These are phyloP conservation scores for Phylloporus arenicola DNA, from an alignment of 768 basidiomycete species.

Conservation along the genomic window DNA sequence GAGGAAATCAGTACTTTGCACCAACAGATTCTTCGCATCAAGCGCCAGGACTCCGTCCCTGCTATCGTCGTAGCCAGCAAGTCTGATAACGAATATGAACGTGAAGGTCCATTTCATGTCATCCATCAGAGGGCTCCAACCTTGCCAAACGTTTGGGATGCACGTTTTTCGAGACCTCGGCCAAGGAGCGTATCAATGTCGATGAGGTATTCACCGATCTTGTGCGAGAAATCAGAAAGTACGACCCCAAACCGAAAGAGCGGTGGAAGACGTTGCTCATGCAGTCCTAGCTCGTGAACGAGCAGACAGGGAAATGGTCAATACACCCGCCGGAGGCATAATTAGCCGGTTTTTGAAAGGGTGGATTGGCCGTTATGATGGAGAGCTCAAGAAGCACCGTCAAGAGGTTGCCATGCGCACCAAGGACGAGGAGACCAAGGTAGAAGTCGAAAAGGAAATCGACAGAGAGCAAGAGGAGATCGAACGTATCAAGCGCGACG, in stretches of 20 bases:
- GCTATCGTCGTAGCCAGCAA: conserved; percentile 97
- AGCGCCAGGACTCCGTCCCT: conserved; percentile 93
- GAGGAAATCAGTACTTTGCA: conserved; percentile 96
- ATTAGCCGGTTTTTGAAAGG: conserved; percentile 26
- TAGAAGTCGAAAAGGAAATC: conserved; percentile 41
- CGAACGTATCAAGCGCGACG: conserved; percentile 35
- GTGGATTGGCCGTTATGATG: conserved; percentile 40
- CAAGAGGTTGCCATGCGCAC: conserved; percentile 38
- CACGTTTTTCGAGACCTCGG: conserved; percentile 94
- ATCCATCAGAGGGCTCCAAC: conserved; percentile 82
- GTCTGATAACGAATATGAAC: conserved; percentile 84
- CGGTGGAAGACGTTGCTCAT: no score
- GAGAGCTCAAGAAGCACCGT: conserved; percentile 44
- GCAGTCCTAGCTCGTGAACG: no score
- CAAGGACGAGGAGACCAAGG: conserved; percentile 43
- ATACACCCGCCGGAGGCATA: not conserved
- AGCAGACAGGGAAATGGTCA: no score
- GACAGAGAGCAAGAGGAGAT: conserved; percentile 40
- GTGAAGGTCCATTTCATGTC: conserved; percentile 49
- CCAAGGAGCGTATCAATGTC: conserved; percentile 93
- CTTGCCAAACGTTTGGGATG: conserved; percentile 92
- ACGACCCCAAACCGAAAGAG: conserved; percentile 47
- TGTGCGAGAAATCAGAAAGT: conserved; percentile 89
- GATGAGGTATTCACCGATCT: conserved; percentile 93
- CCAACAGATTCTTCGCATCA: conserved; percentile 89